phyloP scores from a whole-genome alignment of 2,329 filamentous ascomycete species.

The Pseudogymnoascus sp. region DNA sequence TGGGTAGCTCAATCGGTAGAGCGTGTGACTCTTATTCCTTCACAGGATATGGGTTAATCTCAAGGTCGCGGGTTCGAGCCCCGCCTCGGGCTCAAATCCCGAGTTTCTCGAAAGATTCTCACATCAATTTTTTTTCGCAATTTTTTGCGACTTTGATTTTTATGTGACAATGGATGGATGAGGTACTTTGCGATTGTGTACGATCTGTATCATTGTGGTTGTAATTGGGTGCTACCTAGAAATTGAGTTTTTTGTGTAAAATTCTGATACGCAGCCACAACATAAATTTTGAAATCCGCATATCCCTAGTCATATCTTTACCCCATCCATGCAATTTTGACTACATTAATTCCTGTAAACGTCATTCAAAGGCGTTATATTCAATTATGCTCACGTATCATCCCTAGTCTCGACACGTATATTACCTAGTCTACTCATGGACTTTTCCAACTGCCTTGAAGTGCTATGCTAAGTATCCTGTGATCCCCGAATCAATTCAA shows the following conservation, averaged over 20 bases:
- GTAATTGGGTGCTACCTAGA: background rate
- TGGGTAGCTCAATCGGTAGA: conserved; percentile 61
- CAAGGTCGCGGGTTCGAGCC: conserved; percentile 9
- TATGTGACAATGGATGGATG: background rate
- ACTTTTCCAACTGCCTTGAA: background rate
- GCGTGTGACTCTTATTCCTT: conserved; percentile 55
- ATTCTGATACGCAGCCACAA: too few species aligned
- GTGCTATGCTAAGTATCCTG: background rate
- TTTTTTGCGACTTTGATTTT: background rate
- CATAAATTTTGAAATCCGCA: too few species aligned
- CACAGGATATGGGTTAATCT: background rate
- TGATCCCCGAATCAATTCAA: background rate
- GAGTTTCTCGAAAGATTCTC: background rate
- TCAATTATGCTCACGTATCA: background rate
- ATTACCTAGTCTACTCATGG: background rate
- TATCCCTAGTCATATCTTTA: too few species aligned
- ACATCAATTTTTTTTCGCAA: background rate
- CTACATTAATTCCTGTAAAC: background rate
- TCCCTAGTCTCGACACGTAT: background rate
- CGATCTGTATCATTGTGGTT: background rate
- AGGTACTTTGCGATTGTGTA: background rate
- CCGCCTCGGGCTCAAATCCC: conserved; percentile 7
- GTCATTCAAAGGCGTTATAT: background rate
- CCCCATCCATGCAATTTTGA: background rate
- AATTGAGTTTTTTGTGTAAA: background rate